Evolutionary conservation across 495 filamentous ascomycete genomes (phyloP).

Genomic region (Penicilliopsis zonata): DNA sequence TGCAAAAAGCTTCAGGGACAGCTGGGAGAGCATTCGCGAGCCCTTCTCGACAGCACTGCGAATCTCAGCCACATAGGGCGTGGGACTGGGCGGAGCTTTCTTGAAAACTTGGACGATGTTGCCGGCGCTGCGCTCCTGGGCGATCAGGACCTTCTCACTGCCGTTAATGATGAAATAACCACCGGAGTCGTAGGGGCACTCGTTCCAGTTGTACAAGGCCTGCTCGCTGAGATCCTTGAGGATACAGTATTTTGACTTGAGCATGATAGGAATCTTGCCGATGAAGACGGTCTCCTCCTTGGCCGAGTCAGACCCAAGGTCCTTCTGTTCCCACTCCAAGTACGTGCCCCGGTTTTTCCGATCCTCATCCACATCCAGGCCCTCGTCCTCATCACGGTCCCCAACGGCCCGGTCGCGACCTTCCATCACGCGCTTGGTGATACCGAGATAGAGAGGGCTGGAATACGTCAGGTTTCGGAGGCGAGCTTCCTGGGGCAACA

Average conservation of each 20-base stretch:
- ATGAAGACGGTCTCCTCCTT: slow-evolving; percentile 67
- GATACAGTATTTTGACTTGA: slow-evolving; percentile 89
- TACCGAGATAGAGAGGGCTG: slow-evolving; percentile 74
- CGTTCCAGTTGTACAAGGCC: slow-evolving; percentile 72
- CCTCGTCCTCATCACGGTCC: slow-evolving; percentile 36
- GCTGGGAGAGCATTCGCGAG: slow-evolving; percentile 79
- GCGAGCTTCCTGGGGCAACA: slow-evolving; percentile 86
- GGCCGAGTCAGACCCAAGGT: slow-evolving; percentile 46
- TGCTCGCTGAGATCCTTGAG: slow-evolving; percentile 70
- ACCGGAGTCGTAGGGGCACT: slow-evolving; percentile 95
- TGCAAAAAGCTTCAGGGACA: slow-evolving; percentile 75
- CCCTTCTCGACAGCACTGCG: slow-evolving; percentile 94
- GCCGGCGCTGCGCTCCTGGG: slow-evolving; percentile 91
- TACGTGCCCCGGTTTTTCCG: slow-evolving; percentile 31
- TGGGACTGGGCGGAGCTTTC: slow-evolving; percentile 77
- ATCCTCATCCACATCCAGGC: slow-evolving; percentile 31
- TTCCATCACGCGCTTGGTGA: slow-evolving; percentile 66
- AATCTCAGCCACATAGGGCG: slow-evolving; percentile 89
- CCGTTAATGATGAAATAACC: slow-evolving; percentile 99
- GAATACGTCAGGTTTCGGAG: slow-evolving; percentile 93
- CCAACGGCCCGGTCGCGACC: slow-evolving; percentile 63
- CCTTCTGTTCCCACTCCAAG: slow-evolving; percentile 38
- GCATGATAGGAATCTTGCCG: slow-evolving; percentile 93
- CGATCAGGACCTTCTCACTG: slow-evolving; percentile 97
- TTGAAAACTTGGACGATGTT: slow-evolving; percentile 99